Percentiles rank a stretch among this genome's conserved stretches.
Conservation (phyloP, 2,329 filamentous ascomycete species). For the Huntiella savannae region DNA sequence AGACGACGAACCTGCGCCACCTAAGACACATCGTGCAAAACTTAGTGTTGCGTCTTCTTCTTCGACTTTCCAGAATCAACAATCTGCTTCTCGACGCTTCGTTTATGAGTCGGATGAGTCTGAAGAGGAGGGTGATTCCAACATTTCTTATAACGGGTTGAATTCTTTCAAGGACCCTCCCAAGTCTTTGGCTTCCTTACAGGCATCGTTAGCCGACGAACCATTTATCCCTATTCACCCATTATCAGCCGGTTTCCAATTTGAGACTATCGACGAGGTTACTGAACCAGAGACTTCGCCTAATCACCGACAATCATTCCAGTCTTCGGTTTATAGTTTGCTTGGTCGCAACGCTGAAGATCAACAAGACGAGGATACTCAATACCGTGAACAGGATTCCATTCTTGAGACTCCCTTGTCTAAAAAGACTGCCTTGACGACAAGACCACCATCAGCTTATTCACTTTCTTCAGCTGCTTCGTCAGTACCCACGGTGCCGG, state of each 20-base stretch:
- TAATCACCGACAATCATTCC: slow-evolving; percentile 11
- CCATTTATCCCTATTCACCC: slow-evolving; percentile 1
- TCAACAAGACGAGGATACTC: slow-evolving; percentile 1
- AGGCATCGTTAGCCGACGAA: no score
- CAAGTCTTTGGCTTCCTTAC: no score
- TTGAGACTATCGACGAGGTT: slow-evolving; percentile 11
- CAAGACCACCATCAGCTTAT: no score
- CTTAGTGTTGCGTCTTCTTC: neutral
- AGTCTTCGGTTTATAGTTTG: slow-evolving; percentile 11
- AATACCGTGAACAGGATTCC: slow-evolving; percentile 12
- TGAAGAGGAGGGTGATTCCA: slow-evolving; percentile 6
- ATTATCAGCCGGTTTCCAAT: slow-evolving; percentile 3
- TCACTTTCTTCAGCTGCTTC: neutral
- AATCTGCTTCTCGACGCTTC: neutral
- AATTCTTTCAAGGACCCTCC: no score
- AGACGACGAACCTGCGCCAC: no score
- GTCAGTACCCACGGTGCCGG: slow-evolving; percentile 1
- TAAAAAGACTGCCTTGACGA: no score
- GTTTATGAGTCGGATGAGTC: slow-evolving; percentile 2
- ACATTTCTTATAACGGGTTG: no score
- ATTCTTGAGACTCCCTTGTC: slow-evolving; percentile 8
- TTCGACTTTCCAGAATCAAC: neutral
- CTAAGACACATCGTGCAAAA: no score
- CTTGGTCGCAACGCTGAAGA: slow-evolving; percentile 1
- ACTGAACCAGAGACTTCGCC: slow-evolving; percentile 10